phyloP scores from a whole-genome alignment of 1,284 basidiomycete genomes.

The Moniliophthora roreri region DNA sequence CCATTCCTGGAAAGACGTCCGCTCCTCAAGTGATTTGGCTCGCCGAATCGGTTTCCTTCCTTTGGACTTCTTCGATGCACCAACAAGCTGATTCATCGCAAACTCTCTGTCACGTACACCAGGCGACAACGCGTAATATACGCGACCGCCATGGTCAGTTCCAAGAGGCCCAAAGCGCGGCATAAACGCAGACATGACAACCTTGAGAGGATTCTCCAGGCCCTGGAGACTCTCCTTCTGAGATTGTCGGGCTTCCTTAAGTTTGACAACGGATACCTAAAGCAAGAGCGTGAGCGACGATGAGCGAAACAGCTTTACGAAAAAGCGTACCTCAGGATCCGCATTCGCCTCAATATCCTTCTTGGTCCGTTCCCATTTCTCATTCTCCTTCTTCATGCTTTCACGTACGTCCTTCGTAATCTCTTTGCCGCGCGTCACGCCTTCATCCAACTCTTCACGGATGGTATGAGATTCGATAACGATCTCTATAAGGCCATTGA shows the following conservation, averaged over 20 bases:
- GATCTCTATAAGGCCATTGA: slow-evolving; percentile 55
- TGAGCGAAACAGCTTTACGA: slow-evolving; percentile 22
- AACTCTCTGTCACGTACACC: slow-evolving; percentile 44
- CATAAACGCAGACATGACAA: slow-evolving; percentile 35
- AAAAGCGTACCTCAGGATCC: slow-evolving; percentile 1
- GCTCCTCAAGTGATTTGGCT: slow-evolving; percentile 44
- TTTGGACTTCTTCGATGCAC: slow-evolving; percentile 21
- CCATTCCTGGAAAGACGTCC: slow-evolving; percentile 55
- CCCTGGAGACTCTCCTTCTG: slow-evolving; percentile 38
- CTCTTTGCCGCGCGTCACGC: slow-evolving; percentile 53
- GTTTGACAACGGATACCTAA: slow-evolving; percentile 15
- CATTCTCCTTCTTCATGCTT: slow-evolving; percentile 42
- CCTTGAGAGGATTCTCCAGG: slow-evolving; percentile 39
- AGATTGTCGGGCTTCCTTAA: slow-evolving; percentile 30
- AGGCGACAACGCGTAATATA: slow-evolving; percentile 55
- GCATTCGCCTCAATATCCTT: slow-evolving; percentile 25
- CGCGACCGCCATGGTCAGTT: slow-evolving; percentile 47
- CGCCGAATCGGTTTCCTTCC: slow-evolving; percentile 31
- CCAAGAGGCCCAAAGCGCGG: slow-evolving; percentile 50
- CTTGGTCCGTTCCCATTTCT: slow-evolving; percentile 41
- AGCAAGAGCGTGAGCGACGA: neutral
- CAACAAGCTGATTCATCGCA: slow-evolving; percentile 37
- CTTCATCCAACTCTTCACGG: slow-evolving; percentile 59
- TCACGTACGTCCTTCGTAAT: slow-evolving; percentile 48
- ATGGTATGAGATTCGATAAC: slow-evolving; percentile 45